These are phyloP conservation scores for Chytriomyces hyalinus DNA, from an alignment of 192 early-diverging fungal species.

Conservation along the genomic window DNA sequence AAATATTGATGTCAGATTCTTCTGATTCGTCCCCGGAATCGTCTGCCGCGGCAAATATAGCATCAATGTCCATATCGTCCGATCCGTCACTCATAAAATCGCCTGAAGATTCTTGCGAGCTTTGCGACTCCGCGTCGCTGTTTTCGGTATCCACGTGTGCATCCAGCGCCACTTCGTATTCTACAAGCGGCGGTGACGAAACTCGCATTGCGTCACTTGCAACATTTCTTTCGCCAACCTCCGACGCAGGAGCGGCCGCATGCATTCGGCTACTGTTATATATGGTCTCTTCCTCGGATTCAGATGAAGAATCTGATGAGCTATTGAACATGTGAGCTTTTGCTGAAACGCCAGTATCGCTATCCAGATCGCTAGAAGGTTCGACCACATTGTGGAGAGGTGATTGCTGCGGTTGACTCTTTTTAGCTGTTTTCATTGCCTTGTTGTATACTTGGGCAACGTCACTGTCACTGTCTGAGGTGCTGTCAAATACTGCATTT, in stretches of 20 bases:
- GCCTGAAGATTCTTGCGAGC: neutral
- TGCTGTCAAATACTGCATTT: neutral
- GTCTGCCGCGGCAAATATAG: conserved; percentile 14
- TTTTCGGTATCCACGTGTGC: neutral
- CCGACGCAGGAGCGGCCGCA: neutral
- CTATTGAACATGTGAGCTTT: conserved; percentile 3
- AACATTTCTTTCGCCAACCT: neutral
- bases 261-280: neutral
- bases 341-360: neutral
- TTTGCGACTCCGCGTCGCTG: neutral
- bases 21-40: conserved; percentile 24
- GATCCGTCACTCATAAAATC: conserved; percentile 8
- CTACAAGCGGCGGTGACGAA: neutral
- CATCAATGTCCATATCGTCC: conserved; percentile 28
- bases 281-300: neutral
- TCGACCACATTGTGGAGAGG: neutral
- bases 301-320: neutral
- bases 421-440: neutral
- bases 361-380: neutral
- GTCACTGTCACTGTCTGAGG: neutral
- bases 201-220: neutral
- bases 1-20: conserved; percentile 25
- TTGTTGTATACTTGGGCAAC: neutral
- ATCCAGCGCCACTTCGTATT: neutral
- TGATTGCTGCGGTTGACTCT: neutral